Conservation (phyloP, 2,329 filamentous ascomycete species). For the Hypocreales sp. region DNA sequence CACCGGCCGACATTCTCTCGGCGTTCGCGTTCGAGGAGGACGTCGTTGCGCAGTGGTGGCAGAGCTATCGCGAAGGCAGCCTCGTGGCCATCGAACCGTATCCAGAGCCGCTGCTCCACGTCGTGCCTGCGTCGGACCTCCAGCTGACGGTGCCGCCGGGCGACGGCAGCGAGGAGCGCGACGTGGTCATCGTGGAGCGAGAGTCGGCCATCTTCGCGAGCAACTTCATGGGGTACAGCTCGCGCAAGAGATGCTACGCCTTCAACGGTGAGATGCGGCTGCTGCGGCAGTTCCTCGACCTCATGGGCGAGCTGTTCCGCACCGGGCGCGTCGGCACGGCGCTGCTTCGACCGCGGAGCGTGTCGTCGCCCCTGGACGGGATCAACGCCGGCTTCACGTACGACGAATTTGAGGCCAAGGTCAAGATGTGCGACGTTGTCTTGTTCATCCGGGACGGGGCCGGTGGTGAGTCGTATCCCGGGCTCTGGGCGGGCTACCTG, state of each 20-base stretch:
- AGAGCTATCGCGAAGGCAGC: background rate
- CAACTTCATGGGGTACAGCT: slow-evolving; percentile 4
- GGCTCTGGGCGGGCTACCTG: too few relatives aligned
- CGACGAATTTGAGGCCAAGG: background rate
- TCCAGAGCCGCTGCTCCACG: background rate
- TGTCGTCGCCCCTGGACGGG: background rate
- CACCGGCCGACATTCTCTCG: too few relatives aligned
- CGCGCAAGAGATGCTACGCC: slow-evolving; percentile 1
- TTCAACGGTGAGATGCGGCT: slow-evolving; percentile 6
- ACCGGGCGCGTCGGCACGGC: background rate
- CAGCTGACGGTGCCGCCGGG: too few relatives aligned
- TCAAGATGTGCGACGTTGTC: background rate
- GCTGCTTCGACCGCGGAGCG: background rate
- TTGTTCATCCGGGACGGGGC: background rate
- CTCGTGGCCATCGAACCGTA: background rate
- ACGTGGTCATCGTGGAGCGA: background rate
- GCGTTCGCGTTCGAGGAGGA: too few relatives aligned
- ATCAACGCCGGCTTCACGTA: background rate
- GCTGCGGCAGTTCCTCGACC: slow-evolving; percentile 1
- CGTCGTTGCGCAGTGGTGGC: background rate
- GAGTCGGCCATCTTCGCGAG: background rate
- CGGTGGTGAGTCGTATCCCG: too few relatives aligned
- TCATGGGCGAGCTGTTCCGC: background rate
- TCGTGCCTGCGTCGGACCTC: background rate
- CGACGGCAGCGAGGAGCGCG: background rate